Evolutionary conservation across 495 filamentous ascomycete genomes (phyloP), one percentile per base, ranked within the genome.

Genomic region (Terfezia claveryi): DNA sequence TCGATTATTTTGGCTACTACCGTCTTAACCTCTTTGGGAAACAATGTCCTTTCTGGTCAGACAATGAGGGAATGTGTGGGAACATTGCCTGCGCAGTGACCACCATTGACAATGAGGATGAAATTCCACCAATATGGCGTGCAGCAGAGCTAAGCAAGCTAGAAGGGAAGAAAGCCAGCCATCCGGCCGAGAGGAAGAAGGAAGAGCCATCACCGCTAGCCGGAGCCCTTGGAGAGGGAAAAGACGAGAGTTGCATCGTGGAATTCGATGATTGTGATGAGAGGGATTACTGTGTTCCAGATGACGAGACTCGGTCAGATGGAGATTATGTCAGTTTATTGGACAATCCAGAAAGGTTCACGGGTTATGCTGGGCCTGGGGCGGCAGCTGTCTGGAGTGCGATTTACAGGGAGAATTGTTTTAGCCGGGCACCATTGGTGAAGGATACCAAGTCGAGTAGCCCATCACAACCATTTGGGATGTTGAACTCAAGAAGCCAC

Each of bases 221-320:
- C 62, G 92, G 88, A 3, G 74, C 77, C 64, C 70, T 98, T 38
- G 91, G 91, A 37, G 83, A 87, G 52, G 73, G 81, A 54, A 88
- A 93, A 9, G 85, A 85, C 17, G 91, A 98, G 69, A 94, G 85
- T 62, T 98, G 91, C 67, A 85, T 98, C 46, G 80, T 95, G 2
- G 91, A 98, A 67, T 91, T 95, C 62, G 92, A 96, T 61, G 91
- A 98, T 66, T 95, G 91, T 59, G 91, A 98, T 68, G 86, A 96
- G 54, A 76, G 88, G 36, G 91, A 98, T 63, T 98, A 96, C 67
- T 98, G 91, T 72, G 77, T 96, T 8, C 89, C 89, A 1, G 91
- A 98, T 59, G 91, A 98, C 65, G 87, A 95, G 69, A 79, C 85
- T 4, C 76, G 74, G 38, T 80, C 76, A 7, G 94, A 93, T 68